phyloP scores from a whole-genome alignment of 176 grass and related monocot genomes.

The Oryza officinalis region DNA sequence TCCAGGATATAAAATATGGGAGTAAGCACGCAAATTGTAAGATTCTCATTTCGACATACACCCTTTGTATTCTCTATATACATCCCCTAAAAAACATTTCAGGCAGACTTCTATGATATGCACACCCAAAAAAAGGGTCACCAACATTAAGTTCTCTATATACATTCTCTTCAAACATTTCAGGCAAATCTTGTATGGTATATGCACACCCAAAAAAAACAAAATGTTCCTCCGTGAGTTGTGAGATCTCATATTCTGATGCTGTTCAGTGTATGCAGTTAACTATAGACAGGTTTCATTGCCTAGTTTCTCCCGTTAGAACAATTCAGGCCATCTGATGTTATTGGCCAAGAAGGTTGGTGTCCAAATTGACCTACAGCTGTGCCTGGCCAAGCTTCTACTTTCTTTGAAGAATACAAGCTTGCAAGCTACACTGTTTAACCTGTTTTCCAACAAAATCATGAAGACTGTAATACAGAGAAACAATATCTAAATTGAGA shows the following conservation, averaged over 20 bases:
- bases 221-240: neutral
- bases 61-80: slow-evolving; percentile 17
- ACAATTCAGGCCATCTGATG: slow-evolving; percentile 45
- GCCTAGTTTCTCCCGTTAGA: slow-evolving; percentile 44
- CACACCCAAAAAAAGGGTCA: neutral
- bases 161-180: slow-evolving; percentile 28
- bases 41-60: slow-evolving; percentile 40
- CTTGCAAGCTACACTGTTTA: slow-evolving; percentile 71
- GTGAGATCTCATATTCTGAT: slow-evolving; percentile 41
- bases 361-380: slow-evolving; percentile 37
- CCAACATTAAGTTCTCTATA: slow-evolving; percentile 41
- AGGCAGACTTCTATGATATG: no score
- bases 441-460: slow-evolving; percentile 49
- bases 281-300: slow-evolving; percentile 56
- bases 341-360: slow-evolving; percentile 47
- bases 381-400: slow-evolving; percentile 31
- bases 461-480: neutral
- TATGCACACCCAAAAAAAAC: slow-evolving; percentile 15
- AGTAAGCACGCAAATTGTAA: slow-evolving; percentile 15
- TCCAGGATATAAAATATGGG: no score
- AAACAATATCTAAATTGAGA: neutral
- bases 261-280: slow-evolving; percentile 13
- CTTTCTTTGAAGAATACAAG: slow-evolving; percentile 64
- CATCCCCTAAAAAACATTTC: no score
- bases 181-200: slow-evolving; percentile 10